These are phyloP conservation scores for Stephania japonica DNA, from an alignment of 164 flowering plant genomes.

Conservation along the genomic window DNA sequence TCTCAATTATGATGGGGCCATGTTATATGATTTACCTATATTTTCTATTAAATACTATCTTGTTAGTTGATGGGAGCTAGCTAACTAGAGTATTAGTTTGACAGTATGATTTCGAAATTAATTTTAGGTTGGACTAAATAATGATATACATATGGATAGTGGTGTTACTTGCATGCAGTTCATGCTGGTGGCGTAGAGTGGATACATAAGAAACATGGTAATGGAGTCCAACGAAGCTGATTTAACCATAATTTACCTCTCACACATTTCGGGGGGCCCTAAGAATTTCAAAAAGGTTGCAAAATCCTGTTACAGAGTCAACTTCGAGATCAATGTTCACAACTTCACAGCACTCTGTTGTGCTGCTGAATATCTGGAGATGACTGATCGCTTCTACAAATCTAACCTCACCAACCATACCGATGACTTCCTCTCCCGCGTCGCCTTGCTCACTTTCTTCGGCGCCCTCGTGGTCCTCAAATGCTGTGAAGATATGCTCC, in stretches of 20 bases:
- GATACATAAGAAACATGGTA: too few relatives aligned
- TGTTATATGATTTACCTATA: too few relatives aligned
- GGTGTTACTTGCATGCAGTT: too few relatives aligned
- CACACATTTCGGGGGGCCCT: slow-evolving; percentile 81
- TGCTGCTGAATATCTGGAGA: slow-evolving; percentile 81
- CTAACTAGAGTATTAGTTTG: too few relatives aligned
- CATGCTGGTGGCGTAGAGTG: too few relatives aligned
- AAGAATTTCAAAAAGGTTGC: slow-evolving; percentile 86
- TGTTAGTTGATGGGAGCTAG: too few relatives aligned
- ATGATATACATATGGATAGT: too few relatives aligned
- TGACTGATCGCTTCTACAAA: slow-evolving; percentile 72
- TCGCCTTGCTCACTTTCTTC: slow-evolving; percentile 56
- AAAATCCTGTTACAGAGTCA: slow-evolving; percentile 85
- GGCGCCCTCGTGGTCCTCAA: slow-evolving; percentile 68
- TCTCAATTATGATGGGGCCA: too few relatives aligned
- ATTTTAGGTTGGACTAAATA: too few relatives aligned
- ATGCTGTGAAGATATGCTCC: slow-evolving; percentile 67
- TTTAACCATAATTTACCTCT: slow-evolving; percentile 46
- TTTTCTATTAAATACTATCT: too few relatives aligned
- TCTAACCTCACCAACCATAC: slow-evolving; percentile 65
- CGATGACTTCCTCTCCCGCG: slow-evolving; percentile 68
- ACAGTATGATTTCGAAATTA: too few relatives aligned
- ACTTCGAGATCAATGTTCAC: slow-evolving; percentile 81
- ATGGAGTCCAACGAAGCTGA: too few relatives aligned
- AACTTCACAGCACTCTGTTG: slow-evolving; percentile 84